Conservation (phyloP, 139 green algal species). For the Chlamydomonas applanata region DNA sequence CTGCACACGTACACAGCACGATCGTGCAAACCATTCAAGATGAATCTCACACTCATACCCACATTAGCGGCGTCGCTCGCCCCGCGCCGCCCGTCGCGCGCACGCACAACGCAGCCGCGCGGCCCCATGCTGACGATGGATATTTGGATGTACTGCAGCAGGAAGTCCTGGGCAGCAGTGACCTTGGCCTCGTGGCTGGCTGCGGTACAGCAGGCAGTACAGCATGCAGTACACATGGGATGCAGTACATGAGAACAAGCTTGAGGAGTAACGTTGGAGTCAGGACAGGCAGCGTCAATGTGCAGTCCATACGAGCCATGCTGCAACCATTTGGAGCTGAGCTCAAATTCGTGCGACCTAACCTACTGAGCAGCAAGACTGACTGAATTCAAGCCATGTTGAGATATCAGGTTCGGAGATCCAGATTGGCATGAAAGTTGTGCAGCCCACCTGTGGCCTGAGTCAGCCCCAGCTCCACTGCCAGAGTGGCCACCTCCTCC, state of each 20-base stretch:
- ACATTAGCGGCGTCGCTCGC: conserved; percentile 19
- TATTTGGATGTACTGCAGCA: conserved; percentile 30
- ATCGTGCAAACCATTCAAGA: not conserved
- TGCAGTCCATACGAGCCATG: not conserved
- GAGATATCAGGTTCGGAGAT: too few relatives aligned
- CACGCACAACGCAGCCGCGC: conserved; percentile 53
- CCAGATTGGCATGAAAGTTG: too few relatives aligned
- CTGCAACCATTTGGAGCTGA: too few relatives aligned
- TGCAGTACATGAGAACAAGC: too few relatives aligned
- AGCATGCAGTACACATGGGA: too few relatives aligned
- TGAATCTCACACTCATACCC: not conserved
- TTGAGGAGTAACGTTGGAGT: too few relatives aligned
- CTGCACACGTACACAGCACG: too few relatives aligned
- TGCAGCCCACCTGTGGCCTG: not conserved
- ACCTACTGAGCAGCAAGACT: too few relatives aligned
- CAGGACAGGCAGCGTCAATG: conserved; percentile 1
- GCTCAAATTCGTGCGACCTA: too few relatives aligned
- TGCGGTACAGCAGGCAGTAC: not conserved
- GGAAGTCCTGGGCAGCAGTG: conserved; percentile 34
- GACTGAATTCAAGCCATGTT: too few relatives aligned
- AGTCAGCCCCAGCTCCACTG: conserved; percentile 24
- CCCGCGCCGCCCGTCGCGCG: conserved; percentile 15
- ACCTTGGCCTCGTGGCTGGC: conserved; percentile 6
- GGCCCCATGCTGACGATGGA: conserved; percentile 66
- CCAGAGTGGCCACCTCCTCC: conserved; percentile 69